Conservation (phyloP, 371 early-diverging fungal genomes). For the Mucor piriformis region DNA sequence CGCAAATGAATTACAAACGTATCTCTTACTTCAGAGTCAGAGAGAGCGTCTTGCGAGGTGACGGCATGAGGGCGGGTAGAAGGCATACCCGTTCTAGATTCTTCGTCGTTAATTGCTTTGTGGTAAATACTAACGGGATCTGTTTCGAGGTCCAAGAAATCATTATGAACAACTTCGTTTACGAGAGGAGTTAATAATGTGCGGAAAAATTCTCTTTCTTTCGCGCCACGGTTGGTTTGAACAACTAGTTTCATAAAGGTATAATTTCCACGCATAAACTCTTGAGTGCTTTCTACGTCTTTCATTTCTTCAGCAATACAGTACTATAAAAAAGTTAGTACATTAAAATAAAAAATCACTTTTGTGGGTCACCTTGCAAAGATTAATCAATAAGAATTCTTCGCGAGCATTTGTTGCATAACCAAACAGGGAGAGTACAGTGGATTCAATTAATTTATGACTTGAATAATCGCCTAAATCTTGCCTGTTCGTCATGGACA, state of each 20-base stretch:
- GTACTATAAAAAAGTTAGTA: constrained; percentile 40
- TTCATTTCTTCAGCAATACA: constrained; percentile 90
- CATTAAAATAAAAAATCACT: not conserved
- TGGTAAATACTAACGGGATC: constrained; percentile 93
- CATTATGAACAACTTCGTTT: constrained; percentile 73
- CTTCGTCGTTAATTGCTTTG: constrained; percentile 86
- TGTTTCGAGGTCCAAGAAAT: constrained; percentile 84
- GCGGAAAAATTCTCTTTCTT: constrained; percentile 91
- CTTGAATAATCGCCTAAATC: constrained; percentile 48
- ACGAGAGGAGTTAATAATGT: constrained; percentile 84
- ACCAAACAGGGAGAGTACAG: constrained; percentile 93
- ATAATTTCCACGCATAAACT: constrained; percentile 93
- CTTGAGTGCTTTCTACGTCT: constrained; percentile 79
- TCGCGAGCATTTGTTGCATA: constrained; percentile 96
- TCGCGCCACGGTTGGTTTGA: constrained; percentile 92
- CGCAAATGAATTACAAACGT: constrained; percentile 77
- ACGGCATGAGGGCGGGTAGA: constrained; percentile 78
- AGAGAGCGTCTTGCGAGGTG: constrained; percentile 79
- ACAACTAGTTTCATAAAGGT: constrained; percentile 94
- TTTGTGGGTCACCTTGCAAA: constrained; percentile 75
- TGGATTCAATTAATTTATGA: constrained; percentile 81
- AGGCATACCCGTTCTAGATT: constrained; percentile 85
- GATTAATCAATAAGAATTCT: constrained; percentile 94
- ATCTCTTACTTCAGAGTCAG: constrained; percentile 84
- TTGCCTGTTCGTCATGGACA: constrained; percentile 76